Conservation (phyloP, 495 filamentous ascomycete genomes). For the Neohortaea acidophila region DNA sequence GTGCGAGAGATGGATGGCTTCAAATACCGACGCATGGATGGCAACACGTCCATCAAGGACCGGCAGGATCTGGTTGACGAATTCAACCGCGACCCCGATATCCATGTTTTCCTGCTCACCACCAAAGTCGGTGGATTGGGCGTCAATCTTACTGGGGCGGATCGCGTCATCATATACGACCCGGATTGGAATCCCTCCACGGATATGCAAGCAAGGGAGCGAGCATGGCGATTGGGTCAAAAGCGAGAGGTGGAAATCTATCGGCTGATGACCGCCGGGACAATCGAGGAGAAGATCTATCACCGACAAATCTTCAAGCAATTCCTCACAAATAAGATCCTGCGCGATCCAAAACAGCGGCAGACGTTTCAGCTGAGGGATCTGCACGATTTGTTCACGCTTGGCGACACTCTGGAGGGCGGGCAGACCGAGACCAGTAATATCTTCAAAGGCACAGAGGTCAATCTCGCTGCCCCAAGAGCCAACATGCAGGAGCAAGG, state of each 20-base stretch:
- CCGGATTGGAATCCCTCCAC: conserved; percentile 97
- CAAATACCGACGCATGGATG: conserved; percentile 83
- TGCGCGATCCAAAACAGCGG: conserved; percentile 79
- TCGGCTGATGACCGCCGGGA: conserved; percentile 88
- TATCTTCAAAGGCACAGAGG: conserved; percentile 71
- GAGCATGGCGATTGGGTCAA: conserved; percentile 90
- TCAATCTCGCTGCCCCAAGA: conserved; percentile 36
- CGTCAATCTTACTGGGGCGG: conserved; percentile 84
- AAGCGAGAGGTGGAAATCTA: conserved; percentile 89
- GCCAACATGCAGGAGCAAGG: conserved; percentile 9
- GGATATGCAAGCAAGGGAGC: conserved; percentile 85
- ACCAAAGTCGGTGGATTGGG: conserved; percentile 91
- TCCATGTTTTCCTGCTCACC: conserved; percentile 83
- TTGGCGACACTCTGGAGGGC: conserved; percentile 49
- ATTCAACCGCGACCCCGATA: conserved; percentile 66
- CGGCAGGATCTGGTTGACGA: conserved; percentile 75
- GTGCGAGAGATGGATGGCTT: conserved; percentile 49
- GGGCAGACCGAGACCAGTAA: conserved; percentile 65
- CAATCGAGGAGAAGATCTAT: conserved; percentile 98
- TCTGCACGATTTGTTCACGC: conserved; percentile 76
- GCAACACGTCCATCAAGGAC: conserved; percentile 64
- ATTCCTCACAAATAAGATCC: conserved; percentile 84
- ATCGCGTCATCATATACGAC: conserved; percentile 93
- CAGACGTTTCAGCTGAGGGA: conserved; percentile 74
- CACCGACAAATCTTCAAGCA: conserved; percentile 97